Base-by-base conservation (phyloP, 306 rosid genomes). In the Cyamopsis tetragonoloba region DNA sequence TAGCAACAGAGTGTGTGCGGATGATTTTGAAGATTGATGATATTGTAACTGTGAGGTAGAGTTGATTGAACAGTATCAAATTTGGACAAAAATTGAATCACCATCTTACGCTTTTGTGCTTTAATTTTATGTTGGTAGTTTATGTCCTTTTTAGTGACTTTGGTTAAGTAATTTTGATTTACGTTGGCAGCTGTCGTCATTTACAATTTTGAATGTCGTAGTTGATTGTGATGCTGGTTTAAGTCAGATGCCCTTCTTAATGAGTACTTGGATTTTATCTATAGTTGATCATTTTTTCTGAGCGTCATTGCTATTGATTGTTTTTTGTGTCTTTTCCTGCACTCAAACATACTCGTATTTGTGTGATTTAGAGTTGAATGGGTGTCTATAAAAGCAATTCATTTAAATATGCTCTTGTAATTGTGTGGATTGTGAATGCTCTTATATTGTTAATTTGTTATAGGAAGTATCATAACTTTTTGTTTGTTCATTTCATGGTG, bases 21-120 rank as follows among this genome's bases (percentile, higher is more conserved):
- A 93, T 93, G 99, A 90, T 93, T 71, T 83, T 93, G 95, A 93
- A 93, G 90, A 93, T 93, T 38, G 99, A 93, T 78, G 99, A 93
- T 71, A 93, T 93, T 73, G 99, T 93, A 22, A 90, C 96, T 4
- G 99, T 93, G 76, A 86, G 99, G 84, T 92, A 82, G 84, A 38
- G 72, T 62, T 51, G 74, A 47, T 46, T 62, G 66, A 65, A 72
- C 24, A 67, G 43, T 47, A 47, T 31, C 9, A 7, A 39, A 19
- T 50, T 62, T 23, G 60, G 69, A 47, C 70, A 32, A 50, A 61
- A 62, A 70, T 57, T 61, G 38, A 66, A 57, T 72, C 62, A 41
- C 55, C 26, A 41, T 77, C 58, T 30, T 62, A 7, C 68, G 82
- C 73, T 38, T 54, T 30, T 20, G 1, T 61, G 71, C 60, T 35